phyloP scores from a whole-genome alignment of 2,329 filamentous ascomycete genomes.

The Phoma herbarum region DNA sequence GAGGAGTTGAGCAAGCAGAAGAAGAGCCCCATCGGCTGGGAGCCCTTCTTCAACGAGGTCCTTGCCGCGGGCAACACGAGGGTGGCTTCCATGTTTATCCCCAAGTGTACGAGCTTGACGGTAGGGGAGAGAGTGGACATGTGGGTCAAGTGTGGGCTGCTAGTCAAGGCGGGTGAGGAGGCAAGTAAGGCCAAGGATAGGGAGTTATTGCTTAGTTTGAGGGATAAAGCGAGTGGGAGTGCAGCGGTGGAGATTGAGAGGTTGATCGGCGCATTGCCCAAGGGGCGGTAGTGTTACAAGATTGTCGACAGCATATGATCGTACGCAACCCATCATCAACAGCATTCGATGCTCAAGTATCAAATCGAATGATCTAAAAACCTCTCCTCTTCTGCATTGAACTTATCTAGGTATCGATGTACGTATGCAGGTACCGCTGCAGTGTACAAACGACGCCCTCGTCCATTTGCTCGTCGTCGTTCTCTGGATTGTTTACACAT shows the following conservation, averaged over 20 bases:
- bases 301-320: too few relatives aligned
- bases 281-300: background rate
- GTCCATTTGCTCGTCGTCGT: too few relatives aligned
- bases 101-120: conserved; percentile 80
- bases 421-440: too few relatives aligned
- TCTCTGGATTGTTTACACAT: too few relatives aligned
- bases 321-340: too few relatives aligned
- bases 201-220: conserved; percentile 75
- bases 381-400: too few relatives aligned
- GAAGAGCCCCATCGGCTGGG: conserved; percentile 96
- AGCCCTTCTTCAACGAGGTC: conserved; percentile 93
- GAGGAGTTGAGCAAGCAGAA: conserved; percentile 81
- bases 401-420: too few relatives aligned
- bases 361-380: too few relatives aligned
- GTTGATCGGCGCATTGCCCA: conserved; percentile 65
- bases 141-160: conserved; percentile 96
- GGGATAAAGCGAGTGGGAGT: conserved; percentile 75
- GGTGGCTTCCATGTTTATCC: conserved; percentile 82
- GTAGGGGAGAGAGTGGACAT: conserved; percentile 79
- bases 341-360: too few relatives aligned
- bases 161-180: conserved; percentile 89
- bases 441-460: too few relatives aligned
- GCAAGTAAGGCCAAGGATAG: conserved; percentile 83
- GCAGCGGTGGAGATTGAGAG: conserved; percentile 83
- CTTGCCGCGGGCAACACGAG: conserved; percentile 89